Conservation (phyloP, 768 basidiomycete genomes). For the Pulveroboletus frians region DNA sequence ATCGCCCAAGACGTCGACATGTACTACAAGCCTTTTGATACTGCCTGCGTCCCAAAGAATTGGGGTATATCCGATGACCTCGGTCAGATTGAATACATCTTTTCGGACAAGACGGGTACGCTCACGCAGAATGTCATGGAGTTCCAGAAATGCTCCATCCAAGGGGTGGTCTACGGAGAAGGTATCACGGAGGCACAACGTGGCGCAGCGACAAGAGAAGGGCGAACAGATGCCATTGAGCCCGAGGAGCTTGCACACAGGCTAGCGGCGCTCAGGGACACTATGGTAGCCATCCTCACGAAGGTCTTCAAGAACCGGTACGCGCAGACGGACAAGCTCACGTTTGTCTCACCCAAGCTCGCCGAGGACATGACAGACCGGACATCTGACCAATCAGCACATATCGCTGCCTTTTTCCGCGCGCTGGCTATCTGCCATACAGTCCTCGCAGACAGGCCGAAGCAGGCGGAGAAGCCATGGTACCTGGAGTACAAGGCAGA, state of each 20-base stretch:
- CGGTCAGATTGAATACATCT: constrained; percentile 95
- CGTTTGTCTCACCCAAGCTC: constrained; percentile 81
- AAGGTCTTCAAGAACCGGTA: constrained; percentile 85
- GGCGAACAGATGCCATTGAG: constrained; percentile 57
- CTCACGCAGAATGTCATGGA: constrained; percentile 99
- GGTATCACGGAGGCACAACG: constrained; percentile 94
- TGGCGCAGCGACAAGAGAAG: constrained; percentile 83
- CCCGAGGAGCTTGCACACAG: constrained; percentile 67
- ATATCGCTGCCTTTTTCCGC: constrained; percentile 85
- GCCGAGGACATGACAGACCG: constrained; percentile 71
- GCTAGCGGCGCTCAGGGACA: constrained; percentile 58
- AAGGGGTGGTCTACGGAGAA: constrained; percentile 84
- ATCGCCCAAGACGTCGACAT: constrained; percentile 95
- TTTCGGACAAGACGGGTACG: constrained; percentile 94
- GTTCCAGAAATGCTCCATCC: constrained; percentile 91
- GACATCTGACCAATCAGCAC: constrained; percentile 51
- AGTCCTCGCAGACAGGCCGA: constrained; percentile 76
- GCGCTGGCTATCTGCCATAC: constrained; percentile 92
- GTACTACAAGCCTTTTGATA: constrained; percentile 86
- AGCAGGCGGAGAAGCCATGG: constrained; percentile 55
- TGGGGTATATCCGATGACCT: constrained; percentile 99
- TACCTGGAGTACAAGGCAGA: constrained; percentile 90
- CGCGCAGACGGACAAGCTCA: constrained; percentile 72
- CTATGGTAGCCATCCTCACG: constrained; percentile 75
- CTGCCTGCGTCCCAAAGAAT: constrained; percentile 89